phyloP scores from a whole-genome alignment of 495 filamentous ascomycete genomes.

The Sordaria brevicollis region DNA sequence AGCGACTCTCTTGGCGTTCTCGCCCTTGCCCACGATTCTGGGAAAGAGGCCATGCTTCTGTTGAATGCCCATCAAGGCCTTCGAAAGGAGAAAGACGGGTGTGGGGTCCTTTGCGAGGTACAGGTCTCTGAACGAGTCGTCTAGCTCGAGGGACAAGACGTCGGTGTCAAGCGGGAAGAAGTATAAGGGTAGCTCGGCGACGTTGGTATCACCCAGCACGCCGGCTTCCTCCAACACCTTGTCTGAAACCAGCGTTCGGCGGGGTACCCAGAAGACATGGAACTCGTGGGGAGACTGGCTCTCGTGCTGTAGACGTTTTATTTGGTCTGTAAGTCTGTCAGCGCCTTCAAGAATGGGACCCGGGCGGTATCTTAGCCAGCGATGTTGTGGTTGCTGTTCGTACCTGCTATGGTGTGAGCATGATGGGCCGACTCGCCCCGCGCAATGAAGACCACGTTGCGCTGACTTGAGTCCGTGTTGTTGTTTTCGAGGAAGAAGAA shows the following conservation, averaged over 20 bases:
- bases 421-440: constrained; percentile 78
- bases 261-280: constrained; percentile 84
- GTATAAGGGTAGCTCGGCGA: constrained; percentile 73
- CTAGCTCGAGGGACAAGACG: constrained; percentile 81
- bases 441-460: constrained; percentile 88
- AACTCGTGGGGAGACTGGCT: constrained; percentile 87
- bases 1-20: constrained; percentile 78
- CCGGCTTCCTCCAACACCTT: constrained; percentile 88
- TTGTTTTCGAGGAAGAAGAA: constrained; percentile 92
- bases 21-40: constrained; percentile 90
- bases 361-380: neutral
- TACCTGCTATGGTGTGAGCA: constrained; percentile 81
- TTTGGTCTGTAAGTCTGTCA: constrained; percentile 59
- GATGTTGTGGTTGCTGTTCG: constrained; percentile 7
- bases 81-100: constrained; percentile 73
- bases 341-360: constrained; percentile 6
- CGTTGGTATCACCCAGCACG: constrained; percentile 83
- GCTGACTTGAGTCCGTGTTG: constrained; percentile 82
- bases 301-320: constrained; percentile 76
- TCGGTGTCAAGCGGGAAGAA: constrained; percentile 90
- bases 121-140: constrained; percentile 75
- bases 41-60: constrained; percentile 89
- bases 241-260: constrained; percentile 84
- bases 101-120: constrained; percentile 90
- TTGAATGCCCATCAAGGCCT: constrained; percentile 92